Evolutionary conservation across 169 alveolate genomes (phyloP), one percentile per base, ranked within the genome.

Genomic region (Plasmodium inui): DNA sequence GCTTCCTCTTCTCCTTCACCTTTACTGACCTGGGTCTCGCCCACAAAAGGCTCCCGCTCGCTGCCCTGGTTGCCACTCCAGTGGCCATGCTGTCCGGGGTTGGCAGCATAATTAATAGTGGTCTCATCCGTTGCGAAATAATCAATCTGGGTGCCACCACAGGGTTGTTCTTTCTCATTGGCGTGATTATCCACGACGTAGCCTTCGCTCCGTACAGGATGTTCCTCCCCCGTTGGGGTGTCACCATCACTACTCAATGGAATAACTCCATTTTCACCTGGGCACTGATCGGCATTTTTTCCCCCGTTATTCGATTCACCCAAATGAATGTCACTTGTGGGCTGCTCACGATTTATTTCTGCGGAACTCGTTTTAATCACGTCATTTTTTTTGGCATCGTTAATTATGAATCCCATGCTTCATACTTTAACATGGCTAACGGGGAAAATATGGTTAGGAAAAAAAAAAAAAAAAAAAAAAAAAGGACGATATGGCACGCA

Each of bases 351-450:
- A n/a, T 70, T 19, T 67, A 10, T 17, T 37, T 71, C 92, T 67
- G 70, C 82, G 17, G 72, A 10, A 34, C 82, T 83, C n/a, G 57
- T 46, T 70, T 83, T 67, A 19, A 67, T 83, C 46, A 83, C 73
- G 39, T 22, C 79, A 67, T 71, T 82, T 82, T 82, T 53, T 30
- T 82, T 83, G 17, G 41, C 92, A 83, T 83, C 82, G 70, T 83
- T 61, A 34, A 37, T 71, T 83, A 83, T 41, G 92, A 39, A 83
- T 83, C 92, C 92, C 92, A 83, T 83, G 50, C 70, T 83, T 83
- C 92, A 83, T 32, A 83, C 50, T 26, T 53, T 22, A 26, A 37
- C 92, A 83, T 70, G 44, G 92, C 92, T 83, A 70, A 34, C 14
- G n/a, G 50, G 19, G 57, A 7, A 17, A 4, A 30, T 28, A 22